Evolutionary conservation across 495 filamentous ascomycete species (phyloP), one percentile per base, ranked within the genome.

Genomic region (Lasiosphaeriaceae sp.): DNA sequence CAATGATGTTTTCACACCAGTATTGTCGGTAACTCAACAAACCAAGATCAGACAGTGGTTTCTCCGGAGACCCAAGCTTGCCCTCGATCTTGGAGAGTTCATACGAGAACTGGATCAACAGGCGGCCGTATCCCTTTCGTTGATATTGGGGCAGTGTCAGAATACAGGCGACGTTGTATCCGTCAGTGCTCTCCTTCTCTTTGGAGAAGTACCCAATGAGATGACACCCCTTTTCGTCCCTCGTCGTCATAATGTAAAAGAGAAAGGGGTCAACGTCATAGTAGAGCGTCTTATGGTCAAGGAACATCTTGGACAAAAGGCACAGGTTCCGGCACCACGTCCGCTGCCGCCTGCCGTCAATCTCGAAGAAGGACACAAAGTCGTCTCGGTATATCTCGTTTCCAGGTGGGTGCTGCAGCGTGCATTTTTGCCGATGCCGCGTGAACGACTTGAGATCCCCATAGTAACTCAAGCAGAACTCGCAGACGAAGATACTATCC

Each of bases 241-340:
- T 84, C 14, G 84, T 88, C 51, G 85, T 88, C 94, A 98, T 98
- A 81, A 92, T 93, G 75, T 98, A 98, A 79, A 97, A 98, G 11
- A 97, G 76, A 73, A 98, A 98, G 9, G 94, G 94, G 66, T 98
- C 94, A 52, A 98, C 94, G 64, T 98, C 94, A 75, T 97, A 98
- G 80, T 96, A 98, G n/a, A 98, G 87, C 8, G 94, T 97, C 71
- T 98, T 98, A 77, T 97, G 94, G 64, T 97, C 94, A 23, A 98
- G 84, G 74, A 98, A 98, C 67, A 97, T 87, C 67, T 98, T 98
- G 56, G 84, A 90, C 5, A 98, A 79, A 0, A 98, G 79, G 71
- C 94, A 97, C 21, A 98, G 80, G 62, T 98, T 98, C 5, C 94
- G 90, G 60, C 95, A 97, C 92, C 92, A 98, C 2, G 90, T 95